Percentiles rank a stretch among this genome's conserved stretches.
phyloP scores from a whole-genome alignment of 164 flowering plant genomes.

The Vitis rotundifolia region DNA sequence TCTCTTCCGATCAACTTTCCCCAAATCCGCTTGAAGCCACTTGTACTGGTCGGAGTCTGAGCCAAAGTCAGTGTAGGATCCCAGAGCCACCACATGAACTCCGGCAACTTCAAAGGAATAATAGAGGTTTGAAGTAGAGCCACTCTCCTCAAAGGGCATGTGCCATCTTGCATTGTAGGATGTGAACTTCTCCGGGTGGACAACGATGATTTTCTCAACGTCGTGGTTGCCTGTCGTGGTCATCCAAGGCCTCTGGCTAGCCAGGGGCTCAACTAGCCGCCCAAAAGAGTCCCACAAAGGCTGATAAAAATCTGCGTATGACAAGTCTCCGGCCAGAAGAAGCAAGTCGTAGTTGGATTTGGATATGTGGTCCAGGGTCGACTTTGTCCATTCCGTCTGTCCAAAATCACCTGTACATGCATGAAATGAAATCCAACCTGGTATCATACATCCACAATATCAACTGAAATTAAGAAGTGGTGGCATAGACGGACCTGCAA shows the following conservation, averaged over 20 bases:
- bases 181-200: constrained; percentile 46
- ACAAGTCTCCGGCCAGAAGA: constrained; percentile 78
- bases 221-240: constrained; percentile 92
- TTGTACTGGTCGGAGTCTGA: constrained; percentile 51
- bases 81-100: constrained; percentile 77
- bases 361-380: constrained; percentile 67
- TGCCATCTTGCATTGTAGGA: constrained; percentile 82
- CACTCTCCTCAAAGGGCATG: constrained; percentile 74
- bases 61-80: constrained; percentile 72
- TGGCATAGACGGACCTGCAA: constrained; percentile 6
- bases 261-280: constrained; percentile 68
- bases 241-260: constrained; percentile 92
- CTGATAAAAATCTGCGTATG: constrained; percentile 70
- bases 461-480: not conserved
- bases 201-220: constrained; percentile 49
- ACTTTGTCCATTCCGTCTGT: constrained; percentile 77
- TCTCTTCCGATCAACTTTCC: constrained; percentile 51
- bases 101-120: constrained; percentile 78
- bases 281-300: constrained; percentile 84
- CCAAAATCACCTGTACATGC: constrained; percentile 69
- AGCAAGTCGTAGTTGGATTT: constrained; percentile 60
- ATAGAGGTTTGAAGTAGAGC: constrained; percentile 78
- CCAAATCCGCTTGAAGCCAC: constrained; percentile 68
- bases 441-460: too few relatives aligned
- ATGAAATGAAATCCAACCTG: too few relatives aligned